Percentiles rank a stretch among this genome's conserved stretches.
These are phyloP conservation scores for Coffea humblotiana DNA, from an alignment of 305 asterid genomes.

Conservation along the genomic window DNA sequence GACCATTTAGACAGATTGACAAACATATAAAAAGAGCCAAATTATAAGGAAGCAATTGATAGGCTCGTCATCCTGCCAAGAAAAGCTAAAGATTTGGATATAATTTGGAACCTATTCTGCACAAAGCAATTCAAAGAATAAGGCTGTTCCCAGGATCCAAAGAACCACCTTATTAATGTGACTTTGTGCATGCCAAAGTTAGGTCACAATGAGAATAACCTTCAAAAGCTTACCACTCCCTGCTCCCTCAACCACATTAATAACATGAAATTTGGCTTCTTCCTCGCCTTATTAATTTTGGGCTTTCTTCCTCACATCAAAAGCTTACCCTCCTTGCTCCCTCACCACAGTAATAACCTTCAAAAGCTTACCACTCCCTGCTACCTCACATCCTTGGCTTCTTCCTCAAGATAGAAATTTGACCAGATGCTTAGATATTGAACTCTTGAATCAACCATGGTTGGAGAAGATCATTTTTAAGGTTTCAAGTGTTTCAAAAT, in stretches of 20 bases:
- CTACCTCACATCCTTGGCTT: not conserved
- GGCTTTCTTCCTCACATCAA: no score
- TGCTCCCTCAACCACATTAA: not conserved
- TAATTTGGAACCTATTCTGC: not conserved
- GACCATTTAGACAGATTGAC: conserved; percentile 16
- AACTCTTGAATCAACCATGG: not conserved
- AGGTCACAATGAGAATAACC: not conserved
- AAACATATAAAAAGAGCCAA: not conserved
- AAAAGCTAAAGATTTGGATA: not conserved
- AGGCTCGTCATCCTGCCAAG: not conserved
- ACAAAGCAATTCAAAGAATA: not conserved
- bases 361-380: not conserved
- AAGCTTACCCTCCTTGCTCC: no score
- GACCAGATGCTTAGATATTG: not conserved
- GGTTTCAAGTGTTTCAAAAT: not conserved
- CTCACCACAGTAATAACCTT: not conserved
- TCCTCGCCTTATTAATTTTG: no score
- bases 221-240: not conserved
- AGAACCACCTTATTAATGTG: not conserved
- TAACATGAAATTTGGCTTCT: not conserved
- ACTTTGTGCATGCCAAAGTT: not conserved
- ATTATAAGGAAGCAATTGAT: not conserved
- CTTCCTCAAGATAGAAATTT: not conserved
- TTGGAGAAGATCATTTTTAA: conserved; percentile 1
- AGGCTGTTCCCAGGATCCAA: not conserved